Percentiles rank a stretch among this genome's conserved stretches.
Conservation (phyloP, 23 red algal species). For the Gracilaria domingensis region DNA sequence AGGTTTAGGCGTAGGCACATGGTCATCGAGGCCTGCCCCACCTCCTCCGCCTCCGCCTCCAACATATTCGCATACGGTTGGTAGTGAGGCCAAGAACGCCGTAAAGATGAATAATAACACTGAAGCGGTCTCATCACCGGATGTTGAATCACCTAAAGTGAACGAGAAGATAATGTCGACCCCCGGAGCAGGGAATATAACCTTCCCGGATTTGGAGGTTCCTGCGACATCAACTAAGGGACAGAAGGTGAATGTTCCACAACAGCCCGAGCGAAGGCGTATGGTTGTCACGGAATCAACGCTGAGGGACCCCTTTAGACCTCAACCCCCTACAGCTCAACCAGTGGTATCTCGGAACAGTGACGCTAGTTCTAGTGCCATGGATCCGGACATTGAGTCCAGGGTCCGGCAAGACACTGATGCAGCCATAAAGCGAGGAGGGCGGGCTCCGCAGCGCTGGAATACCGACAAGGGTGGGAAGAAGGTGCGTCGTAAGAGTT, state of each 20-base stretch:
- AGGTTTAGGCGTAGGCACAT: background rate
- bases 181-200: background rate
- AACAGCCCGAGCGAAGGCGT: conserved; percentile 1
- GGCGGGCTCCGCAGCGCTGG: conserved; percentile 32
- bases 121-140: background rate
- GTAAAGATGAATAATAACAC: background rate
- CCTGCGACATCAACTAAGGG: conserved; percentile 2
- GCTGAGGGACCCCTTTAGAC: conserved; percentile 62
- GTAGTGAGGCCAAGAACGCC: background rate
- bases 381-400: conserved; percentile 23
- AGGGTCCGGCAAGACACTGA: conserved; percentile 24
- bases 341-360: background rate
- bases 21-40: background rate
- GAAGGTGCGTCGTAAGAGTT: conserved; percentile 59
- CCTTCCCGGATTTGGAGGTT: conserved; percentile 33
- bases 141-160: background rate
- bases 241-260: conserved; percentile 20
- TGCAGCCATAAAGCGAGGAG: conserved; percentile 49
- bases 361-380: conserved; percentile 8
- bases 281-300: conserved; percentile 61
- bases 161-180: background rate
- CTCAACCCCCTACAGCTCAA: background rate
- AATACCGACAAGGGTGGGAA: conserved; percentile 37
- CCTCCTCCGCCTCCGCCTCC: conserved; percentile 45
- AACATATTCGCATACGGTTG: background rate